These are phyloP conservation scores for Dactylella cylindrospora DNA, from an alignment of 2,329 filamentous ascomycete genomes.

Conservation along the genomic window DNA sequence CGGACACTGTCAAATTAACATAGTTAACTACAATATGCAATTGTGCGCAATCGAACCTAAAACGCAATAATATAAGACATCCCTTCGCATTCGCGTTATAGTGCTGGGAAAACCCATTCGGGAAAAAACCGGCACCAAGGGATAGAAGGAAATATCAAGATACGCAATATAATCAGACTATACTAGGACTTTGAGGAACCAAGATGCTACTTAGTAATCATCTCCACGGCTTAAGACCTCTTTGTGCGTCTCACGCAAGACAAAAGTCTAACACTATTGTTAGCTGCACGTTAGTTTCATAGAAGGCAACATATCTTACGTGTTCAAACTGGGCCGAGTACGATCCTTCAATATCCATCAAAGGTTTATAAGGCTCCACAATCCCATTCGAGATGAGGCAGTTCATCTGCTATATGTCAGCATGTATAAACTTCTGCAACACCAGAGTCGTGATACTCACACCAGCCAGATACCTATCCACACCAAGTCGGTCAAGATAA, in stretches of 20 bases:
- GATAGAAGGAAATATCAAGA: background rate
- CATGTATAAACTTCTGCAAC: constrained; percentile 78
- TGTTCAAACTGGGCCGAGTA: constrained; percentile 95
- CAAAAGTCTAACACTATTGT: constrained; percentile 62
- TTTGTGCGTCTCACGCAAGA: constrained; percentile 77
- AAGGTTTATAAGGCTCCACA: constrained; percentile 85
- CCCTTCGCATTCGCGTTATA: constrained; percentile 25
- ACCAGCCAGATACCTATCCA: constrained; percentile 89
- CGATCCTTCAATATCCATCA: constrained; percentile 79
- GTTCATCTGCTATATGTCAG: constrained; percentile 57
- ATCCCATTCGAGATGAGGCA: constrained; percentile 52
- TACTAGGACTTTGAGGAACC: background rate
- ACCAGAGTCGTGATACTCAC: constrained; percentile 6
- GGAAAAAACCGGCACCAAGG: constrained; percentile 30
- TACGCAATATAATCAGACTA: background rate
- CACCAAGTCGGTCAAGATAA: constrained; percentile 87
- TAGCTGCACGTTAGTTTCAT: background rate
- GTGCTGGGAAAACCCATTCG: constrained; percentile 13
- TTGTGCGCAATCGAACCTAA: too few relatives aligned
- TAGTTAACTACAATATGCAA: too few relatives aligned
- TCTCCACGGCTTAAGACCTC: constrained; percentile 85
- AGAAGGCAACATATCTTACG: constrained; percentile 60
- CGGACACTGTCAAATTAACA: too few relatives aligned
- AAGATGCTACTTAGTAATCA: constrained; percentile 65
- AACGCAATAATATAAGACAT: too few relatives aligned